Evolutionary conservation across 176 grass and related monocot genomes (phyloP), one percentile per base, ranked within the genome.

Genomic region (Juncus effusus): DNA sequence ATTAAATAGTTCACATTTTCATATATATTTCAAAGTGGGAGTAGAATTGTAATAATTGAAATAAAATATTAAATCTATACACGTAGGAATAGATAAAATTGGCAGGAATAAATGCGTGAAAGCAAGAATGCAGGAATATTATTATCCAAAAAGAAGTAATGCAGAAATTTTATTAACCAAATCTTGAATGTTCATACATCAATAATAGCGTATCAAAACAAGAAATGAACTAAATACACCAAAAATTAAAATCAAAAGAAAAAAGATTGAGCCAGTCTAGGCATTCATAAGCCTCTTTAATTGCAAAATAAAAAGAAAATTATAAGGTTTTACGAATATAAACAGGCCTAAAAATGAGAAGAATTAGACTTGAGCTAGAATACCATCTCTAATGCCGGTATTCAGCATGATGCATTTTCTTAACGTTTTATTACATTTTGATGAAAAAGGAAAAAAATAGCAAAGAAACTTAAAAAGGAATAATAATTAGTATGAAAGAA

Each of bases 381-480:
- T 54, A 69, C 50, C 38, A 69, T 69, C 65, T 60, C 15, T 69
- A 67, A 13, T 42, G 44, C 9, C n/a, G 62, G 49, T 44, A 65
- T 65, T 13, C 38, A 4, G 12, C 65, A 69, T 54, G 42, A 12
- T 69, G 19, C 49, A 69, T 40, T 28, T 28, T 28, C 19, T 28
- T 28, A 28, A 28, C 19, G 19, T 28, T 28, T 28, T 28, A 28
- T 28, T 28, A 28, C 19, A 38, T 55, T n/a, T 54, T 40, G 51
- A 37, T 8, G 51, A 52, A 67, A 54, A 39, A 54, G 6, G 41
- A 12, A 38, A 36, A 61, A 38, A 36, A 8, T 8, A 52, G 49
- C 7, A 52, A 12, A 52, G 12, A 52, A 52, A 52, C 12, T 52
- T 52, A 7, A 52, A 52, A 52, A 8, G 9, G 9, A 61, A 65